These are phyloP conservation scores for Xylaria venustula DNA, from an alignment of 495 filamentous ascomycete genomes.

Conservation along the genomic window DNA sequence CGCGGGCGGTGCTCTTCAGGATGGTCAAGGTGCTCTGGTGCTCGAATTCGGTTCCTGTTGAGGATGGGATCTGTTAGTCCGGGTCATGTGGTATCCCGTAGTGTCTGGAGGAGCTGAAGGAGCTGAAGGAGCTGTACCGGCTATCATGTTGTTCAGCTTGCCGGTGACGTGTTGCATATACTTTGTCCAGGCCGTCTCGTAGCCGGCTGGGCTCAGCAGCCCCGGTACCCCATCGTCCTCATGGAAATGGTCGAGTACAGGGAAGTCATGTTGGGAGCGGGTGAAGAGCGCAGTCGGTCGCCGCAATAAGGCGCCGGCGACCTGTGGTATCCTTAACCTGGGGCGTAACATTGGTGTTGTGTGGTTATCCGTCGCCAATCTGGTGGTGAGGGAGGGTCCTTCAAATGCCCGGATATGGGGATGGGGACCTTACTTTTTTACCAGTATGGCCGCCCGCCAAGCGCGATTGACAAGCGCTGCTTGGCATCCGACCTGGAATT, in stretches of 20 bases:
- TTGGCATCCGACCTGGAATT: too few relatives aligned
- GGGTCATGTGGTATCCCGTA: too few relatives aligned
- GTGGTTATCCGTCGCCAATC: constrained; percentile 17
- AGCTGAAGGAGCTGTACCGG: constrained; percentile 53
- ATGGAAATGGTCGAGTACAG: constrained; percentile 56
- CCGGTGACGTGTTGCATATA: constrained; percentile 74
- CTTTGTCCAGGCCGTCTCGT: constrained; percentile 74
- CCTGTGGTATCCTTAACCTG: constrained; percentile 44
- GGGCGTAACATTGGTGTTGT: constrained; percentile 40
- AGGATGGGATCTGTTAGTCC: constrained; percentile 1
- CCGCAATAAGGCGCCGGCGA: constrained; percentile 23
- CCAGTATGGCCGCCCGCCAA: constrained; percentile 4
- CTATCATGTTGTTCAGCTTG: constrained; percentile 70
- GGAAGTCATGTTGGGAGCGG: constrained; percentile 52
- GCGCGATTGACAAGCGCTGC: constrained; percentile 7
- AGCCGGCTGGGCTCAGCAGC: constrained; percentile 64
- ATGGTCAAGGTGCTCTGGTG: constrained; percentile 61
- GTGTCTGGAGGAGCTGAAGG: not conserved
- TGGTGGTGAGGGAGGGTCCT: not conserved
- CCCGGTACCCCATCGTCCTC: constrained; percentile 61
- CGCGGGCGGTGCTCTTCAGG: constrained; percentile 72
- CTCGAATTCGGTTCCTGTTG: constrained; percentile 58
- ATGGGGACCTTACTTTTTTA: constrained; percentile 25
- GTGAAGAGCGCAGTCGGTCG: constrained; percentile 11
- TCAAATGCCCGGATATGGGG: not conserved